Evolutionary conservation across 2,329 filamentous ascomycete genomes (phyloP).

Genomic region (Aureobasidium melanogenum): DNA sequence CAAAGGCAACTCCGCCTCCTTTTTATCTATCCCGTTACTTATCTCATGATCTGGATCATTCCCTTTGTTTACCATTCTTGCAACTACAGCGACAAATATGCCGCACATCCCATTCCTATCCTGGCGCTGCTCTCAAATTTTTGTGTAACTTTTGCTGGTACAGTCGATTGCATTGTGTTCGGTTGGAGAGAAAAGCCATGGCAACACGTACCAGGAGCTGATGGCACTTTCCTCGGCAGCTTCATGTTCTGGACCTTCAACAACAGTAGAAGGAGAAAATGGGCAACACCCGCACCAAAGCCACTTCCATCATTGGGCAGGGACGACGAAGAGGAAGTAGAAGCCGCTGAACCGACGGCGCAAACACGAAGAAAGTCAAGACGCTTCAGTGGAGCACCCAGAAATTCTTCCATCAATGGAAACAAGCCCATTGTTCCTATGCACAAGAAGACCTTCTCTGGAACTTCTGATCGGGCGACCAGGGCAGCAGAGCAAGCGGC

Average conservation of each 20-base stretch:
- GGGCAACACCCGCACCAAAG: not conserved
- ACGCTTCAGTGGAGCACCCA: not conserved
- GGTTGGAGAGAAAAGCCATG: slow-evolving; percentile 63
- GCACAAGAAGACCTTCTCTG: slow-evolving; percentile 22
- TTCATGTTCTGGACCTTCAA: slow-evolving; percentile 26
- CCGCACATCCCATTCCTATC: slow-evolving; percentile 44
- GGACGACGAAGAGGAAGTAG: not conserved
- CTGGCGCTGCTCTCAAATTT: slow-evolving; percentile 48
- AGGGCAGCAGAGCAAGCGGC: slow-evolving; percentile 29
- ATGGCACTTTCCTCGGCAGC: slow-evolving; percentile 34
- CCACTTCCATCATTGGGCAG: not conserved
- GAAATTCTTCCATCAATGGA: not conserved
- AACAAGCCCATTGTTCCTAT: slow-evolving; percentile 8
- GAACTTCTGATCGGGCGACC: slow-evolving; percentile 24
- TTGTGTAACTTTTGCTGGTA: slow-evolving; percentile 56
- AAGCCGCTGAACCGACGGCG: not conserved
- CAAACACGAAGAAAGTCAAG: not conserved
- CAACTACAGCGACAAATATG: slow-evolving; percentile 47
- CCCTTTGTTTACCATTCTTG: slow-evolving; percentile 60
- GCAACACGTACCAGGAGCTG: slow-evolving; percentile 43
- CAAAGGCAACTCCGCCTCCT: slow-evolving; percentile 60
- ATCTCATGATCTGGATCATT: slow-evolving; percentile 62
- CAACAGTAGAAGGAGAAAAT: not conserved
- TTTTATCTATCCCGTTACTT: slow-evolving; percentile 68
- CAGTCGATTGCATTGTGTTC: slow-evolving; percentile 61